Evolutionary conservation across 169 alveolate genomes (phyloP).

Genomic region (Plasmodium malariae): DNA sequence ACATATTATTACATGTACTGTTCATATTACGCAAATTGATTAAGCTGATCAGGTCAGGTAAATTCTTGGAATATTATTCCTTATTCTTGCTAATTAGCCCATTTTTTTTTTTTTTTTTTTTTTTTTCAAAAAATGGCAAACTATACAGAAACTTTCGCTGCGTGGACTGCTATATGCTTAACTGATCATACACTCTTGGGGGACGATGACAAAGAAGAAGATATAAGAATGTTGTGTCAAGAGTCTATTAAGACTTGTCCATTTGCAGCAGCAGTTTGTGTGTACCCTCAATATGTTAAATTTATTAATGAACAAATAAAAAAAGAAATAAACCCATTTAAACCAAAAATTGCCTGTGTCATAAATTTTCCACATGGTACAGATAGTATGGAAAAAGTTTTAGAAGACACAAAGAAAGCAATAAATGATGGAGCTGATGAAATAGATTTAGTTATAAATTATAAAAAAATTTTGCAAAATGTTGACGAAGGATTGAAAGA

Average conservation of each 20-base stretch:
- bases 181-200: slow-evolving; percentile 77
- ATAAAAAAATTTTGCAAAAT: slow-evolving; percentile 40
- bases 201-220: slow-evolving; percentile 69
- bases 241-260: slow-evolving; percentile 72
- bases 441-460: slow-evolving; percentile 80
- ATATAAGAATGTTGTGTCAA: slow-evolving; percentile 30
- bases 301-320: slow-evolving; percentile 49
- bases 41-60: no score
- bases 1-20: no score
- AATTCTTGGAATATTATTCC: no score
- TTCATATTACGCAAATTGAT: no score
- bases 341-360: slow-evolving; percentile 77
- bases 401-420: slow-evolving; percentile 75
- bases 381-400: slow-evolving; percentile 65
- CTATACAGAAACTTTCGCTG: slow-evolving; percentile 57
- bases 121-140: slow-evolving; percentile 30
- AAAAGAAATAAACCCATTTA: slow-evolving; percentile 49
- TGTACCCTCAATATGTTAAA: slow-evolving; percentile 78
- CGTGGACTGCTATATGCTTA: slow-evolving; percentile 72
- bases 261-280: slow-evolving; percentile 78
- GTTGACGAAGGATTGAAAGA: slow-evolving; percentile 52
- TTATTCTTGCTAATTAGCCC: no score
- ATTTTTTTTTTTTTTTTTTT: not conserved
- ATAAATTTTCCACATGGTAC: slow-evolving; percentile 82
- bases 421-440: slow-evolving; percentile 80